Conservation (phyloP, 495 filamentous ascomycete species). For the Letharia lupina region DNA sequence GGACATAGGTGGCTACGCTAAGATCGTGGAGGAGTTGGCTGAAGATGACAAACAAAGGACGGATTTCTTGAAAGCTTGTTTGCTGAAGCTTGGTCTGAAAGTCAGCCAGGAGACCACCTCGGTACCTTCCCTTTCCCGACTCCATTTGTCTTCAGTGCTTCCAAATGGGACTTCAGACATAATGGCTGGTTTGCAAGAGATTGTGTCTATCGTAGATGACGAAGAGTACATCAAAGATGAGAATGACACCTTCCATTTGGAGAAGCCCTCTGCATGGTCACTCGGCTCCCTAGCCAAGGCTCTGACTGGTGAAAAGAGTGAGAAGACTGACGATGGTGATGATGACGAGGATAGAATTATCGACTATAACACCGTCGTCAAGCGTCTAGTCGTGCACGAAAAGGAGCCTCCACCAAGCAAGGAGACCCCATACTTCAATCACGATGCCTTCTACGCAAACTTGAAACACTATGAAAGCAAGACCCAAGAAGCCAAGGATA, state of each 20-base stretch:
- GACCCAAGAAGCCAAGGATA: conserved; percentile 42
- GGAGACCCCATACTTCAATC: conserved; percentile 83
- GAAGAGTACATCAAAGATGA: conserved; percentile 75
- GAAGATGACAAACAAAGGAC: conserved; percentile 61
- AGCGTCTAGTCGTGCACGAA: conserved; percentile 64
- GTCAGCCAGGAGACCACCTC: conserved; percentile 58
- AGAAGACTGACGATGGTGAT: conserved; percentile 30
- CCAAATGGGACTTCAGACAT: conserved; percentile 57
- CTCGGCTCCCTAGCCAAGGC: conserved; percentile 45
- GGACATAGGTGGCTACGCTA: conserved; percentile 54
- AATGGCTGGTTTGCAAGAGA: conserved; percentile 56
- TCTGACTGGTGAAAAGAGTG: conserved; percentile 28
- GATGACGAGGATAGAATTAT: conserved; percentile 48
- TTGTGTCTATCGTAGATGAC: conserved; percentile 56
- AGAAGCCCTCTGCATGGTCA: conserved; percentile 57
- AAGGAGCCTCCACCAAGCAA: conserved; percentile 59
- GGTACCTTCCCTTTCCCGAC: conserved; percentile 73
- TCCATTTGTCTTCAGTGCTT: conserved; percentile 71
- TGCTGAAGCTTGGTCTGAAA: conserved; percentile 74
- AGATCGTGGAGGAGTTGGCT: conserved; percentile 59
- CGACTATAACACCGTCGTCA: conserved; percentile 67
- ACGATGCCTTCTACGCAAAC: conserved; percentile 67
- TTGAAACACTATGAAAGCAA: conserved; percentile 57
- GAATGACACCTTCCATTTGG: conserved; percentile 76
- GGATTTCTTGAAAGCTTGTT: conserved; percentile 71